A percentile compares a stretch with the other conserved stretches of the same genome.
phyloP scores from a whole-genome alignment of 1,284 basidiomycete species.

The Psilocybe mexicana region DNA sequence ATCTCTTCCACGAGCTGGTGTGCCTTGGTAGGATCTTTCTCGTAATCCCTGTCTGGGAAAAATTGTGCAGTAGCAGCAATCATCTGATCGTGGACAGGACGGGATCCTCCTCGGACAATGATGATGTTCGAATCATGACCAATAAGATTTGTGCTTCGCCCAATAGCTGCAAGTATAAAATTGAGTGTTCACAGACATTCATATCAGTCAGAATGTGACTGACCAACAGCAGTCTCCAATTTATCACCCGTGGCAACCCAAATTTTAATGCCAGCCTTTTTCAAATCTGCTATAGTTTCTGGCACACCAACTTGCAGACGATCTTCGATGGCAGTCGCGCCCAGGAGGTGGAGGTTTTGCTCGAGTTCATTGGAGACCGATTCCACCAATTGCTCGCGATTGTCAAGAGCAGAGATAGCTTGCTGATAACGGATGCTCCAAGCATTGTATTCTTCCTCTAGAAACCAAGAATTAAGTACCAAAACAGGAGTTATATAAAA shows the following conservation, averaged over 20 bases:
- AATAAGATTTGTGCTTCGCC: constrained; percentile 95
- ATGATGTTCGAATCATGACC: constrained; percentile 90
- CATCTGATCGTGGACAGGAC: constrained; percentile 85
- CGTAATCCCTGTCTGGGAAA: constrained; percentile 69
- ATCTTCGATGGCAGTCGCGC: constrained; percentile 98
- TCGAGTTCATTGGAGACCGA: constrained; percentile 85
- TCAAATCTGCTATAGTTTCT: constrained; percentile 94
- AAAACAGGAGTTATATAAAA: not conserved
- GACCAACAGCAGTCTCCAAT: constrained; percentile 90
- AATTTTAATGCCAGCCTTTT: constrained; percentile 95
- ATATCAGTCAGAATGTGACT: not conserved
- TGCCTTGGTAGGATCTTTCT: constrained; percentile 29
- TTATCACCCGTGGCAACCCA: constrained; percentile 99
- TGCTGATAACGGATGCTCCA: constrained; percentile 86
- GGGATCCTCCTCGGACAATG: constrained; percentile 81
- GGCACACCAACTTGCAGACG: constrained; percentile 97
- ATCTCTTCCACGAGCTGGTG: not conserved
- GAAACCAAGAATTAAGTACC: constrained; percentile 13
- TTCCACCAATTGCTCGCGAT: constrained; percentile 83
- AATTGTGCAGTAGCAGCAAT: constrained; percentile 80
- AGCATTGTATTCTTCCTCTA: constrained; percentile 74
- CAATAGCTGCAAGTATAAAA: constrained; percentile 68
- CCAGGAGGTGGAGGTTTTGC: constrained; percentile 81
- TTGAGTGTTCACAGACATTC: not conserved
- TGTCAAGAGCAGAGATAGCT: constrained; percentile 77